Conservation (phyloP, 306 rosid species). For the Comarum palustre region DNA sequence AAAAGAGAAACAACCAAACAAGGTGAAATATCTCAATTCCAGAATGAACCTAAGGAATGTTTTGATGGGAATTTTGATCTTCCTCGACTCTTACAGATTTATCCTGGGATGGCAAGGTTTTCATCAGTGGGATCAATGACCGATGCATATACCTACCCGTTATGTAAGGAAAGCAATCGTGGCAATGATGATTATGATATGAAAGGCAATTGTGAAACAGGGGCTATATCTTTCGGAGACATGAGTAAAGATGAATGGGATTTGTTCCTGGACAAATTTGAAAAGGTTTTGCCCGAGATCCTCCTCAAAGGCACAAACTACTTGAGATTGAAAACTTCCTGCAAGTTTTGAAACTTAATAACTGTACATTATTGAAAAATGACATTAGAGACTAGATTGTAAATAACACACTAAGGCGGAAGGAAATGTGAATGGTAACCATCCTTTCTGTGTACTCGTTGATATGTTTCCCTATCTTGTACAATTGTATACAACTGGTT, state of each 20-base stretch:
- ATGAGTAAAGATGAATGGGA: conserved; percentile 63
- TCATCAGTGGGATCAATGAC: conserved; percentile 28
- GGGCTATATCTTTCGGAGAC: conserved; percentile 60
- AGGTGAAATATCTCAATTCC: conserved; percentile 27
- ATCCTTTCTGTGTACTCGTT: conserved; percentile 42
- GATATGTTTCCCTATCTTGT: conserved; percentile 1
- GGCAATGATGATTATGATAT: background rate
- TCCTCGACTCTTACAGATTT: conserved; percentile 25
- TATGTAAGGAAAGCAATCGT: conserved; percentile 2
- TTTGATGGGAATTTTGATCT: conserved; percentile 23
- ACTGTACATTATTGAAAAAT: conserved; percentile 40
- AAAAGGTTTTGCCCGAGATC: conserved; percentile 41
- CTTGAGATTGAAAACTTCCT: conserved; percentile 43
- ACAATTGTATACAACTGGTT: background rate
- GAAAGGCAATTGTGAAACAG: conserved; percentile 25
- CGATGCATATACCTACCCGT: background rate
- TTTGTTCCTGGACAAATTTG: conserved; percentile 52
- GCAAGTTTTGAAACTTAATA: conserved; percentile 38
- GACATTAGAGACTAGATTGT: conserved; percentile 40
- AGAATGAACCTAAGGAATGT: conserved; percentile 22
- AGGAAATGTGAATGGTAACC: conserved; percentile 68
- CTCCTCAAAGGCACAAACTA: conserved; percentile 44
- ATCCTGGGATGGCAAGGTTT: conserved; percentile 27
- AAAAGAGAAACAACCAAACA: conserved; percentile 20
- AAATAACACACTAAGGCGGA: conserved; percentile 36